Evolutionary conservation across 2,329 filamentous ascomycete genomes (phyloP), one percentile per base, ranked within the genome.

Genomic region (Aspergillus unguis): DNA sequence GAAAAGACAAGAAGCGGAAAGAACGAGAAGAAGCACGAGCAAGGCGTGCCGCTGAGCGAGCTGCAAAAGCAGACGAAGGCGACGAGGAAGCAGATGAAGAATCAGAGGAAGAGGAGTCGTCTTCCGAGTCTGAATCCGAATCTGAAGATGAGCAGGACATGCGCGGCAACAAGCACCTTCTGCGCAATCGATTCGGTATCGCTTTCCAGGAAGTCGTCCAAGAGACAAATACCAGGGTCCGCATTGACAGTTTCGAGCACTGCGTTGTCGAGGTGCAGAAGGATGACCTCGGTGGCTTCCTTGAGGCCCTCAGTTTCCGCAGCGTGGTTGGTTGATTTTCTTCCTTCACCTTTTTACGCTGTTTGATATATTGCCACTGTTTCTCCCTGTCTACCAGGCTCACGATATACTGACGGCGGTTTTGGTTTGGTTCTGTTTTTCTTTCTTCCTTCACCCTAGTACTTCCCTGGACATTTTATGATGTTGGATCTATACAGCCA

Each of bases 181-280:
- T 92, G 1, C 75, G 89, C 48, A 99, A 97, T 72, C 84, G 88
- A 45, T 99, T 99, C 65, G 94, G 94, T 6, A 91, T 87, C 63
- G 92, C 94, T 3, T 99, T 99, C 71, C 91, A 96, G 69, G 91
- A 96, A 66, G 94, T 97, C 0, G 88, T 96, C 2, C 83, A 87
- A 47, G 90, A 96, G 77, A 97, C 92, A 11, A 94, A 86, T 54
- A 90, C 92, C 0, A 77, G 92, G 11, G 91, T 97, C 23, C 80
- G 91, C 55, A 95, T 96, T 67, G 94, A 99, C 72, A 95, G 89
- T 70, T 99, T 99, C 65, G 94, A 99, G 73, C 90, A 96, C 70
- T 95, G 90, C 65, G 94, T 97, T 6, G 92, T 97, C 43, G 94
- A 99, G 70, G 92, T 99, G n/a, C 86, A 86, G 73, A 96, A 96